Percentiles rank a stretch among this genome's conserved stretches.
These are phyloP conservation scores for Brettanomyces nanus DNA, from an alignment of 805 yeast genomes.

Conservation along the genomic window DNA sequence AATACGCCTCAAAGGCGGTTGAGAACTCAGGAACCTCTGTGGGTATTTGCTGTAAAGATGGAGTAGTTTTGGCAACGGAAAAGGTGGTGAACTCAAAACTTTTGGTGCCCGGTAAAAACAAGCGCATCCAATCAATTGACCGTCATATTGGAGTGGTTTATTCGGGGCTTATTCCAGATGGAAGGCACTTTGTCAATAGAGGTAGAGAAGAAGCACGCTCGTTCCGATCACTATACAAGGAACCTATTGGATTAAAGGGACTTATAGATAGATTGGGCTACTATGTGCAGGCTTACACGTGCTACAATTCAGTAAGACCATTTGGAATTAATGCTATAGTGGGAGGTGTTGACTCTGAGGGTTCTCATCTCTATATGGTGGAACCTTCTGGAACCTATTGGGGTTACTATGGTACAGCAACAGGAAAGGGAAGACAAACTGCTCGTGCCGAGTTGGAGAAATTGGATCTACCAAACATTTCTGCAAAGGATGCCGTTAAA, in stretches of 20 bases:
- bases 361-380: constrained; percentile 84
- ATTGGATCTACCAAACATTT: constrained; percentile 60
- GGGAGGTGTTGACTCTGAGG: constrained; percentile 88
- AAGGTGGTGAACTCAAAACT: constrained; percentile 81
- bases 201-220: constrained; percentile 87
- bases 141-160: constrained; percentile 91
- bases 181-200: constrained; percentile 83
- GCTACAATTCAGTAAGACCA: constrained; percentile 95
- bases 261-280: constrained; percentile 82
- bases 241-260: constrained; percentile 69
- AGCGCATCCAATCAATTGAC: constrained; percentile 87
- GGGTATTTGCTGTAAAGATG: constrained; percentile 88
- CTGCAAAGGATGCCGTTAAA: constrained; percentile 77
- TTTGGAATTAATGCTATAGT: constrained; percentile 89
- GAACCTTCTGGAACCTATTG: constrained; percentile 97
- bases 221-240: constrained; percentile 70
- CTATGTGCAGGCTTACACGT: constrained; percentile 90
- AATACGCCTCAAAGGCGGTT: constrained; percentile 94
- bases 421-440: constrained; percentile 98
- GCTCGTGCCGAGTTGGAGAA: constrained; percentile 96
- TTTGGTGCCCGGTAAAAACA: constrained; percentile 82
- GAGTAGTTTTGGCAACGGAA: constrained; percentile 96
- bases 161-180: constrained; percentile 94
- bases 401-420: constrained; percentile 97
- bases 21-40: constrained; percentile 95